Conservation (phyloP, 257 asterid genomes). For the Solanum raphanifolium region DNA sequence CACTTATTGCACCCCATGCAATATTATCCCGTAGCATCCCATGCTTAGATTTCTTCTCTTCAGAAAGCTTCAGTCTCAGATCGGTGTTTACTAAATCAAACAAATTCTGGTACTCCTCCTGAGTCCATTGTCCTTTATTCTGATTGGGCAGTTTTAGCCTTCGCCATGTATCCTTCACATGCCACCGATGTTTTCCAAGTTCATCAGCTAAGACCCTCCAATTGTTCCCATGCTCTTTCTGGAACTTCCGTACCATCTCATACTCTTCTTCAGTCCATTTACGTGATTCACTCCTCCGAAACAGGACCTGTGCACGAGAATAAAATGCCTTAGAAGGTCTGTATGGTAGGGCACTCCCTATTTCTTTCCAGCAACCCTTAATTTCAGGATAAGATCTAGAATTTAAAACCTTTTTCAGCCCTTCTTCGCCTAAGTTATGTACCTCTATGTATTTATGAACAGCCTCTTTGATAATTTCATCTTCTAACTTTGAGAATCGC, state of each 20-base stretch:
- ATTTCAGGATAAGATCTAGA: background rate
- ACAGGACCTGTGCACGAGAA: background rate
- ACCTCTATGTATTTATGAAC: background rate
- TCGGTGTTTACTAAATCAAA: conserved; percentile 2
- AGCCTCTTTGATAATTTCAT: conserved; percentile 1
- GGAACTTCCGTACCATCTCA: background rate
- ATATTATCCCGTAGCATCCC: background rate
- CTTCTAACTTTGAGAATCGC: background rate
- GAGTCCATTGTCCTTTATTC: conserved; percentile 2
- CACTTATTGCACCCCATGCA: background rate
- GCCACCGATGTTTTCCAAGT: conserved; percentile 2
- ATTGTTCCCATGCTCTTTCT: background rate
- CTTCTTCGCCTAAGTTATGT: background rate
- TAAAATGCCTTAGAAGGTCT: background rate
- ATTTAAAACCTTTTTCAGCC: background rate
- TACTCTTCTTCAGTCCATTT: conserved; percentile 5
- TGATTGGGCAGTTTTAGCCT: background rate
- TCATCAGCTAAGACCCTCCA: background rate
- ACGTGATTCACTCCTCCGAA: background rate
- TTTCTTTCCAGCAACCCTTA: background rate
- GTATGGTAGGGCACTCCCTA: background rate
- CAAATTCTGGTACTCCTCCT: background rate
- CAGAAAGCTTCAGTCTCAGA: background rate
- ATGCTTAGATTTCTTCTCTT: background rate
- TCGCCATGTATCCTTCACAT: conserved; percentile 5